These are phyloP conservation scores for Endoconidiophora laricicola DNA, from an alignment of 2,329 filamentous ascomycete genomes.

Conservation along the genomic window DNA sequence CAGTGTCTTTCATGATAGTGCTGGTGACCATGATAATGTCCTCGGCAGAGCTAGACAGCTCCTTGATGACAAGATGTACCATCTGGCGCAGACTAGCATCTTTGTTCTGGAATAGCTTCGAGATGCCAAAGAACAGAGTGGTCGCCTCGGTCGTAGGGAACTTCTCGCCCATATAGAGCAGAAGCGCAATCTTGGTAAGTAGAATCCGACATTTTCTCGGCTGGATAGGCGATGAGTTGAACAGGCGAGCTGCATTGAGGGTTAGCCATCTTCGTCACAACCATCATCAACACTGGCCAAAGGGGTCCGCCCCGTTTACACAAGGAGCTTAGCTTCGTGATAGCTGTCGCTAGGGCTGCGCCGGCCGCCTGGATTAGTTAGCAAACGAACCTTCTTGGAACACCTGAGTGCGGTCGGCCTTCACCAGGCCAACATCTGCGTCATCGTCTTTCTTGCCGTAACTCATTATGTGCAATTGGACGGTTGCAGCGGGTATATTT, in stretches of 20 bases:
- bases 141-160: slow-evolving; percentile 97
- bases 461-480: slow-evolving; percentile 51
- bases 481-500: slow-evolving; percentile 3
- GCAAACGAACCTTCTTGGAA: slow-evolving; percentile 79
- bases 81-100: slow-evolving; percentile 96
- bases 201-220: slow-evolving; percentile 95
- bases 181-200: slow-evolving; percentile 88
- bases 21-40: slow-evolving; percentile 99
- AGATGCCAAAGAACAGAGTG: slow-evolving; percentile 95
- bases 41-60: slow-evolving; percentile 84
- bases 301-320: not conserved
- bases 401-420: slow-evolving; percentile 92
- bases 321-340: slow-evolving; percentile 19
- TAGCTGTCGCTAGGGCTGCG: slow-evolving; percentile 15
- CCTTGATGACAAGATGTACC: slow-evolving; percentile 97
- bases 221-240: slow-evolving; percentile 94
- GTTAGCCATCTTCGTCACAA: not conserved
- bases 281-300: slow-evolving; percentile 1
- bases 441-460: slow-evolving; percentile 99
- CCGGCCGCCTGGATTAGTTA: slow-evolving; percentile 13
- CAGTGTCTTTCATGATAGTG: slow-evolving; percentile 99
- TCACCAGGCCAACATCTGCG: slow-evolving; percentile 81
- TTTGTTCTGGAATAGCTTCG: slow-evolving; percentile 98
- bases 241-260: slow-evolving; percentile 61
- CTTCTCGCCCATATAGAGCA: slow-evolving; percentile 91